phyloP scores from a whole-genome alignment of 371 early-diverging fungal species.

The Rhizopus microsporus region DNA sequence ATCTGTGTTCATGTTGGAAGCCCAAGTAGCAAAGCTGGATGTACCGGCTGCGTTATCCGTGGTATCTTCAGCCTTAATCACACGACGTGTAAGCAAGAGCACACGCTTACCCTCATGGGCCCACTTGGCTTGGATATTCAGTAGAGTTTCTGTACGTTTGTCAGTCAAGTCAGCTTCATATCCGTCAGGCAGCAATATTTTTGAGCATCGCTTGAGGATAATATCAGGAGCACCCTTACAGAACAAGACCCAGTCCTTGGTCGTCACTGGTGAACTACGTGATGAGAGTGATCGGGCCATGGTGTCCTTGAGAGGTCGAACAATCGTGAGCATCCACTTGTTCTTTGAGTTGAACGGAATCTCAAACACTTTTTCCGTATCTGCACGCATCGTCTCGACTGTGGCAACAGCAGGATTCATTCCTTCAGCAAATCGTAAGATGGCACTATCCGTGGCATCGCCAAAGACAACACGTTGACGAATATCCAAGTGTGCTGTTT shows the following conservation, averaged over 20 bases:
- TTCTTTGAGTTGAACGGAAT: slow-evolving; percentile 75
- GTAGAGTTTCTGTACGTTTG: slow-evolving; percentile 33
- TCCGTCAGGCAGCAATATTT: slow-evolving; percentile 44
- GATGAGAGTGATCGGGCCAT: slow-evolving; percentile 33
- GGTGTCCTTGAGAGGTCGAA: slow-evolving; percentile 18
- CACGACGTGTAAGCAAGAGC: slow-evolving; percentile 53
- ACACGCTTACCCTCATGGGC: slow-evolving; percentile 69
- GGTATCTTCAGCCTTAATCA: slow-evolving; percentile 29
- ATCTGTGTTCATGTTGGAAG: slow-evolving; percentile 25
- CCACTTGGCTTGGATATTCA: slow-evolving; percentile 58
- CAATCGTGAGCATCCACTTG: slow-evolving; percentile 69
- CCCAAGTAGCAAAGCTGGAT: slow-evolving; percentile 34
- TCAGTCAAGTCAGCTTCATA: slow-evolving; percentile 42
- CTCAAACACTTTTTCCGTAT: slow-evolving; percentile 47
- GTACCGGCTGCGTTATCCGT: slow-evolving; percentile 21
- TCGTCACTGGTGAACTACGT: slow-evolving; percentile 10
- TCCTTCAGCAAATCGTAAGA: slow-evolving; percentile 61
- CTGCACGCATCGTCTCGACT: slow-evolving; percentile 18
- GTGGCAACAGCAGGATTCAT: slow-evolving; percentile 27
- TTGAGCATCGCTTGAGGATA: slow-evolving; percentile 55
- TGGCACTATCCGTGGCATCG: slow-evolving; percentile 79
- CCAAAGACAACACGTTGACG: slow-evolving; percentile 62
- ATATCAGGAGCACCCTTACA: slow-evolving; percentile 84
- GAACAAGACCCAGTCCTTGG: slow-evolving; percentile 42
- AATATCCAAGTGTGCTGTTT: slow-evolving; percentile 42